Base-by-base conservation (phyloP, 2,329 filamentous ascomycete genomes). In the Rachicladosporium sp. region DNA sequence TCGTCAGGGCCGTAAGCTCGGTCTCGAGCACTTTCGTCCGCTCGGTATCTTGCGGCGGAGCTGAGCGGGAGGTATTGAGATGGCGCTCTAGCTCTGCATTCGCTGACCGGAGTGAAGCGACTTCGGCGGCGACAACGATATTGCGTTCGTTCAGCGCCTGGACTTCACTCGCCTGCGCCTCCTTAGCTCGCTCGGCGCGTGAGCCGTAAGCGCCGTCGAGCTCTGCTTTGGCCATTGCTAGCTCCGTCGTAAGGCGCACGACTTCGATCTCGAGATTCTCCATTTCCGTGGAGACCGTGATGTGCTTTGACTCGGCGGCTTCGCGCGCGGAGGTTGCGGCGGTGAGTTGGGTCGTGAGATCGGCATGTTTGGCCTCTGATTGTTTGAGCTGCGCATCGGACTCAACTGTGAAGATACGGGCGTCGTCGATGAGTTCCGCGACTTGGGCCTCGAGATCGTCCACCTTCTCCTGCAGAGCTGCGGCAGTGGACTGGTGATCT, bases 131-230 rank as follows among this genome's bases (percentile, higher is more conserved):
- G 12, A 70, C 54, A 11, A 61, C 56, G 11, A 57, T 51, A 40
- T 66, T 66, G 37, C 62, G 61, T 46, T 36, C 51, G 23, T 40
- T 41, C 11, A 54, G 54, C 8, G 50, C 51, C 10, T 68, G 67
- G 27, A 74, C 57, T 47, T 74, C 70, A 43, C 78, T 73, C 15
- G 80, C 65, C 52, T 80, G 74, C 40, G 68, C 71, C 54, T 80
- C 76, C n/a, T 76, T 78, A 9, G 78, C 77, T 23, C 80, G 74
- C 55, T 83, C 69, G 7, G 76, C 73, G 37, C 79, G 69, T n/a
- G 71, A 74, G 31, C 91, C 91, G 56, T 96, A 95, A 56, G 93
- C 93, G 46, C 86, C 86, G 52, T 94, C 91, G 19, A 96, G 82
- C 60, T 96, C 89, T 38, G 88, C 85, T 54, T 78, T 76, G 19